Evolutionary conservation across 1,284 basidiomycete species (phyloP).

Genomic region (Pseudozyma tsukubaensis): DNA sequence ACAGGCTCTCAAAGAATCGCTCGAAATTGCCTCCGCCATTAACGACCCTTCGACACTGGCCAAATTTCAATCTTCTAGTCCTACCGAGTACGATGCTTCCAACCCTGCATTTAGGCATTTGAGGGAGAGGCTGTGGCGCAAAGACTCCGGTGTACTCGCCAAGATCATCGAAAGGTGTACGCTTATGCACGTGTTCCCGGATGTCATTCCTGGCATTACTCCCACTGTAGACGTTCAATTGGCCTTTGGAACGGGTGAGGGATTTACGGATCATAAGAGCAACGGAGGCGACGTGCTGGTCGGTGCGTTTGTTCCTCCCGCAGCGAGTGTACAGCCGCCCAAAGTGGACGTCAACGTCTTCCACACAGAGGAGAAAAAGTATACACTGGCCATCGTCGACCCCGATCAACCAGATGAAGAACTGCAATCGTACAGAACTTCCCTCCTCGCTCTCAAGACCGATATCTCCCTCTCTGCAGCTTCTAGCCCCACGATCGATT

Average conservation of each 20-base stretch:
- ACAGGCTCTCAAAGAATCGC: slow-evolving; percentile 67
- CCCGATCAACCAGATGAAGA: slow-evolving; percentile 85
- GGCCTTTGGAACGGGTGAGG: slow-evolving; percentile 71
- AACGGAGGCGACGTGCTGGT: slow-evolving; percentile 76
- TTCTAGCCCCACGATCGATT: slow-evolving; percentile 59
- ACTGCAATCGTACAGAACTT: slow-evolving; percentile 77
- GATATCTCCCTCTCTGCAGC: slow-evolving; percentile 70
- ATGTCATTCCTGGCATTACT: slow-evolving; percentile 79
- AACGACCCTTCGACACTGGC: slow-evolving; percentile 83
- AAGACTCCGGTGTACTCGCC: slow-evolving; percentile 36
- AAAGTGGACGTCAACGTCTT: slow-evolving; percentile 79
- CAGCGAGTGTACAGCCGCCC: slow-evolving; percentile 76
- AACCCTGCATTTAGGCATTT: slow-evolving; percentile 81
- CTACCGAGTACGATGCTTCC: slow-evolving; percentile 67
- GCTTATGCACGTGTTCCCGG: slow-evolving; percentile 90
- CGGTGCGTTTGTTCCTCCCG: slow-evolving; percentile 70
- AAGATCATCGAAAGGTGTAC: slow-evolving; percentile 87
- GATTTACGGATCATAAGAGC: slow-evolving; percentile 61
- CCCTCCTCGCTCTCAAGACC: slow-evolving; percentile 84
- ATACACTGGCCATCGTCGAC: slow-evolving; percentile 89
- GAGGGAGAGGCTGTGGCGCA: slow-evolving; percentile 83
- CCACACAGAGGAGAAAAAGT: slow-evolving; percentile 82
- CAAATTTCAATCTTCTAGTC: slow-evolving; percentile 73
- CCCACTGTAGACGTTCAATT: slow-evolving; percentile 81
- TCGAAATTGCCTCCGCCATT: slow-evolving; percentile 77